phyloP scores from a whole-genome alignment of 208 protist species.

The Leishmania mexicana region DNA sequence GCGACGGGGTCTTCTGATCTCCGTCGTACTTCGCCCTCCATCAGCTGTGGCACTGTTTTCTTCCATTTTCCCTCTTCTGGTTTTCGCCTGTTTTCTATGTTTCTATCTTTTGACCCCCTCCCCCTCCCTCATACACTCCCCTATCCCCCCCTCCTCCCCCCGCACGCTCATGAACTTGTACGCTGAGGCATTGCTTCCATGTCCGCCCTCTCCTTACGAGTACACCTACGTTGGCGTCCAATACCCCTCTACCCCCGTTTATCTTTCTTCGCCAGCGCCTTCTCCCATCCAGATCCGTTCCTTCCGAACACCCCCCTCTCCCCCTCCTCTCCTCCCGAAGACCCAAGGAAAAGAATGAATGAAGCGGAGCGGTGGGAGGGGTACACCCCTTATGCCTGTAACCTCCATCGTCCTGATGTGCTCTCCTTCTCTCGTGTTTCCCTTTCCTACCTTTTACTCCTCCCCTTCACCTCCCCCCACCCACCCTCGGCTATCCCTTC shows the following conservation, averaged over 20 bases:
- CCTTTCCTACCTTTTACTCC: not conserved
- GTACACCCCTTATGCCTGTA: not conserved
- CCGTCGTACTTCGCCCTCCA: not conserved
- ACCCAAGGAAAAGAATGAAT: not conserved
- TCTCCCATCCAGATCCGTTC: not conserved
- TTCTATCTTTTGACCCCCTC: no score
- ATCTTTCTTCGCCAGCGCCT: slow-evolving; percentile 1
- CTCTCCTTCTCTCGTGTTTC: not conserved
- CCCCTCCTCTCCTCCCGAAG: not conserved
- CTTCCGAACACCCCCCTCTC: not conserved
- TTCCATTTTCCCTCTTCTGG: not conserved
- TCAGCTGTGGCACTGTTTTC: not conserved
- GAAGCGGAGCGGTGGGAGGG: not conserved
- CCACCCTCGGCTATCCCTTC: not conserved
- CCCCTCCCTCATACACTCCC: not conserved
- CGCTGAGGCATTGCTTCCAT: not conserved
- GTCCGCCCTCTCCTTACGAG: not conserved
- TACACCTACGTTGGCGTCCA: not conserved
- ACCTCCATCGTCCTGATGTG: not conserved
- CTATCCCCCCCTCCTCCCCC: no score
- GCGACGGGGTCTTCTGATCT: no score
- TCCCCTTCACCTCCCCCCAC: no score
- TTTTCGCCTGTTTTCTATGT: not conserved
- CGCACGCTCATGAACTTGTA: not conserved
- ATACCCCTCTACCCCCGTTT: not conserved